phyloP scores from a whole-genome alignment of 1,284 basidiomycete species.

The Boletus subluridellus region DNA sequence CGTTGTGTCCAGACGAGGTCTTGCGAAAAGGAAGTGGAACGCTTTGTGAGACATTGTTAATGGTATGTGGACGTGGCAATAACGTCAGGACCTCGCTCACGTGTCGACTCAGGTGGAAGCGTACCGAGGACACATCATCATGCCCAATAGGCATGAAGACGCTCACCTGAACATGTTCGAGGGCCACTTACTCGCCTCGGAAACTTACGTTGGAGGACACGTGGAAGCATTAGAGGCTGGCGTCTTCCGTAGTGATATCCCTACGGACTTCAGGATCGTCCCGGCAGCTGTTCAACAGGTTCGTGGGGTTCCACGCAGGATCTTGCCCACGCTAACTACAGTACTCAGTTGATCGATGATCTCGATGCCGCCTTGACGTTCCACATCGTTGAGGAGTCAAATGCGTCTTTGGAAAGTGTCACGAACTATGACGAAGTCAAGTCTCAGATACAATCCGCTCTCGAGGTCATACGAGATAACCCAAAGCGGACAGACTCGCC shows the following conservation, averaged over 20 bases:
- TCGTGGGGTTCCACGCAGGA: conserved; percentile 12
- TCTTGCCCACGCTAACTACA: conserved; percentile 1
- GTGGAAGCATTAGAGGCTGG: conserved; percentile 98
- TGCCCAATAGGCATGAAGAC: conserved; percentile 98
- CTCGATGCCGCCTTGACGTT: conserved; percentile 91
- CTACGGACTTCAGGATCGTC: conserved; percentile 93
- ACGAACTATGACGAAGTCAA: conserved; percentile 96
- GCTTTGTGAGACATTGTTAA: conserved; percentile 94
- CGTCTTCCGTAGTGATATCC: conserved; percentile 95
- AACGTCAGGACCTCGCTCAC: conserved; percentile 1
- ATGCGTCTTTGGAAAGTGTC: conserved; percentile 78
- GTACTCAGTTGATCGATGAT: conserved; percentile 81
- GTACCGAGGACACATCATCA: conserved; percentile 87
- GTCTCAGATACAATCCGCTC: conserved; percentile 67
- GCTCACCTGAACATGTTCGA: conserved; percentile 91
- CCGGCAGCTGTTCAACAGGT: conserved; percentile 86
- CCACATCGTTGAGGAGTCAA: conserved; percentile 86
- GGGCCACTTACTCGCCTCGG: conserved; percentile 92
- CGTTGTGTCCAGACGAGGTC: conserved; percentile 95
- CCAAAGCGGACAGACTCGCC: conserved; percentile 88
- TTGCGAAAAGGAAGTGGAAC: conserved; percentile 95
- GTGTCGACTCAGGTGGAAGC: conserved; percentile 81
- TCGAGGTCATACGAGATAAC: conserved; percentile 90
- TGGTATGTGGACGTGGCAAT: conserved; percentile 59
- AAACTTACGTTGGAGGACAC: conserved; percentile 99